Evolutionary conservation across 306 rosid genomes (phyloP), one percentile per base, ranked within the genome.

Genomic region (Lotus japonicus): DNA sequence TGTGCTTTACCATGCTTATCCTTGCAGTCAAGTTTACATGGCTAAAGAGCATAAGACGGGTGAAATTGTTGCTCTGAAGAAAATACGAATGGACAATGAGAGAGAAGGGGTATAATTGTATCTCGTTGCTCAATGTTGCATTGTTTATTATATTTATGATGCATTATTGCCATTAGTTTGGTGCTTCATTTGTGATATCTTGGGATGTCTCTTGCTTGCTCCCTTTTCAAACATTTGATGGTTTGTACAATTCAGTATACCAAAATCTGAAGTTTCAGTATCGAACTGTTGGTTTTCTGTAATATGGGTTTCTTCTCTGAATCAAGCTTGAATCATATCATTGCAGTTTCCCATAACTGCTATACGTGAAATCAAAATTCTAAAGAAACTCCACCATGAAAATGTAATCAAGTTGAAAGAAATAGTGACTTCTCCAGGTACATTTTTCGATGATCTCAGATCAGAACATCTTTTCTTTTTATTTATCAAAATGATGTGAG

Each of bases 11-110:
- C 21, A 2, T 55, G 36, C 18, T 16, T 82, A 13, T 71, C 41
- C 56, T 52, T 75, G 81, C 85, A 88, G 95, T 77, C 89, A 85
- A 71, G 95, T 88, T 64, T 88, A 79, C 72, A 88, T 81, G 89
- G 95, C 95, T 21, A 82, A 68, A 81, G 95, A 88, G 69, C 75
- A 68, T 45, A 70, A 41, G 64, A 85, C 90, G 6, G 85, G 91
- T 23, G 91, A 88, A 81, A 88, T 85, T 72, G 95, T 88, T 79
- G 95, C 95, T 12, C 75, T 88, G 70, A 88, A 88, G 72, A 88
- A 82, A 74, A 85, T 88, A 72, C 82, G 90, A 28, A 83, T 88
- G 89, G 95, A 85, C 68, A 85, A 83, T 49, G 88, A 88, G 78
- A 88, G 80, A 73, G 95, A 83, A 67, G 89, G 95, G 87, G 95